phyloP scores from a whole-genome alignment of 2,329 filamentous ascomycete genomes.

The Calonectria ilicicola region DNA sequence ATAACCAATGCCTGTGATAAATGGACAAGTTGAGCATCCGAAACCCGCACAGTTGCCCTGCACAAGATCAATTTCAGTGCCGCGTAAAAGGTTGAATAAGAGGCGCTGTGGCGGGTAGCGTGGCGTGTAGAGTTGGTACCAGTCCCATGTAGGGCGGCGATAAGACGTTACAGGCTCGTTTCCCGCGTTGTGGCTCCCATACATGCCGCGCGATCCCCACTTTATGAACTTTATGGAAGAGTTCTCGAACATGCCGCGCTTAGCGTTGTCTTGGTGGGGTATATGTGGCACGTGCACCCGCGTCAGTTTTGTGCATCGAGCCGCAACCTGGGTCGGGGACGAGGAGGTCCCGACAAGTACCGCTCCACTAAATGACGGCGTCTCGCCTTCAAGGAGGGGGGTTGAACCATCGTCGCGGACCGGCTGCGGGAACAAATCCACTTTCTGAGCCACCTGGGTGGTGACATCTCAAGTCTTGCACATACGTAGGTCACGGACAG shows the following conservation, averaged over 20 bases:
- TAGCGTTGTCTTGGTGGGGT: constrained; percentile 17
- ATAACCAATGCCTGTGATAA: constrained; percentile 31
- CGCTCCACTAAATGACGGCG: constrained; percentile 22
- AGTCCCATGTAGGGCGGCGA: constrained; percentile 32
- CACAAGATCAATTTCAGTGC: constrained; percentile 27
- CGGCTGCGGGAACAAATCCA: constrained; percentile 35
- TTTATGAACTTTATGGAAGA: constrained; percentile 35
- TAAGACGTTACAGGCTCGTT: constrained; percentile 41
- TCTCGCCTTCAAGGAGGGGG: constrained; percentile 28
- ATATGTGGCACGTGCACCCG: constrained; percentile 38
- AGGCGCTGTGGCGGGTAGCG: constrained; percentile 23
- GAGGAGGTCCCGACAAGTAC: constrained; percentile 27
- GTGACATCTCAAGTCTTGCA: constrained; percentile 30
- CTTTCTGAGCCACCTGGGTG: constrained; percentile 37
- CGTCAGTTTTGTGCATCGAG: constrained; percentile 43
- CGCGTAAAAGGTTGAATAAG: constrained; percentile 16
- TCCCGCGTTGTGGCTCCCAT: constrained; percentile 17
- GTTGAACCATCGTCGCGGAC: constrained; percentile 39
- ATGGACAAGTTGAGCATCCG: constrained; percentile 14
- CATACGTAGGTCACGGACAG: constrained; percentile 19
- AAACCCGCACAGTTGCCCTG: constrained; percentile 14
- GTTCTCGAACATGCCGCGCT: constrained; percentile 41
- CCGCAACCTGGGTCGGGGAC: constrained; percentile 42
- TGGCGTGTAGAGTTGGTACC: constrained; percentile 30
- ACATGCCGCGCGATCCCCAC: constrained; percentile 25